Base-by-base conservation (phyloP, 2,329 filamentous ascomycete species). In the Colletotrichum orchidophilum region DNA sequence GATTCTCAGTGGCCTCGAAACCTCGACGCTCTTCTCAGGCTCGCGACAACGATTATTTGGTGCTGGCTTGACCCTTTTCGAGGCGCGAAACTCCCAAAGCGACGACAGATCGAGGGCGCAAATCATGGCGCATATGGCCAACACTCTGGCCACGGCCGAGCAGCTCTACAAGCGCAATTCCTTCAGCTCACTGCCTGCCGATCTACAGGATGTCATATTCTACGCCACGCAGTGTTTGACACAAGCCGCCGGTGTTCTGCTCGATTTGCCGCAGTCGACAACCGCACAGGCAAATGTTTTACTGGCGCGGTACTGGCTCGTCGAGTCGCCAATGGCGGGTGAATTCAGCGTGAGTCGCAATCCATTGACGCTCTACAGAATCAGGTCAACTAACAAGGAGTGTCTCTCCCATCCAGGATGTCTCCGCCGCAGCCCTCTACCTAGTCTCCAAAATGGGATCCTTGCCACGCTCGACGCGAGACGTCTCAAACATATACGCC, bases 271-370 rank as follows among this genome's bases (percentile, higher is more conserved):
- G 7, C 95, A 97, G 79, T 94, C 95, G 75, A 90, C 94, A 49
- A 94, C 96, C 49, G 93, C 95, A 5, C 93, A 95, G 77, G 94
- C 95, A 3, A 94, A 95, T 77, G 90, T 98, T 50, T 82, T 96
- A 0, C 89, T 97, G 39, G 92, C 92, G 62, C 89, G 96, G 15
- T 96, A 94, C 82, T 97, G 93, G 92, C 83, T 94, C 27, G 80
- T 85, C 29, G 87, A 84, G 78, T 89, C 81, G 66, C 86, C 82
- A 77, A 88, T 88, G 84, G 82, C 81, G 73, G 83, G 85, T 80
- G 91, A 91, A 76, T 93, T 90, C 66, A 87, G 84, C 76, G 85
- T 87, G 78, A 66, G 83, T 73, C 21, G 18, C 21, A 27, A 24
- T 24, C 21, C 33, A 31, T n/a, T 33, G 15, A 46, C 12, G n/a